phyloP scores from a whole-genome alignment of 2,329 filamentous ascomycete species.

The Sporothrix luriei region DNA sequence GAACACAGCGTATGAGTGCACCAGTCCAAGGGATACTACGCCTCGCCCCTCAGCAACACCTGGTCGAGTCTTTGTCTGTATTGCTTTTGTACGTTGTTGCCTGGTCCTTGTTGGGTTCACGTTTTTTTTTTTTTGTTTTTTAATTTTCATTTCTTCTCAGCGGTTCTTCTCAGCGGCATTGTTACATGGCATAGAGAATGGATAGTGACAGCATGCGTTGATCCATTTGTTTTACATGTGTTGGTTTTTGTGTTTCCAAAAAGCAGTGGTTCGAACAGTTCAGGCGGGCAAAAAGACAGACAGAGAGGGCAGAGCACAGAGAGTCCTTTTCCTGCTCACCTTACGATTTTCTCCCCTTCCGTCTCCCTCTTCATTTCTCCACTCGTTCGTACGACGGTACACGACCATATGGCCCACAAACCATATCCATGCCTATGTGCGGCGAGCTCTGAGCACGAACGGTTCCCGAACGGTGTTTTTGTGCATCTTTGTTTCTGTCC shows the following conservation, averaged over 20 bases:
- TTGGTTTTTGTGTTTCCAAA: neutral
- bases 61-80: constrained; percentile 5
- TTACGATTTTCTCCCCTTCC: neutral
- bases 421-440: neutral
- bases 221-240: neutral
- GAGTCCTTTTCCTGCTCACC: too few relatives aligned
- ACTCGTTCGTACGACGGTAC: constrained; percentile 17
- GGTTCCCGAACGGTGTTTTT: neutral
- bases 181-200: neutral
- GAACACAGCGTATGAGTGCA: neutral
- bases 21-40: neutral
- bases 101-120: neutral
- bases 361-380: neutral
- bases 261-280: too few relatives aligned
- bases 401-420: constrained; percentile 12
- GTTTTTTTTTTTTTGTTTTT: neutral
- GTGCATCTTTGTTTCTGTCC: neutral
- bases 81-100: neutral
- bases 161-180: neutral
- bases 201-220: neutral
- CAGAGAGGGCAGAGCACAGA: too few relatives aligned
- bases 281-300: too few relatives aligned
- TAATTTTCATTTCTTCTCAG: neutral
- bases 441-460: neutral
- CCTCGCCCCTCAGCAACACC: neutral